Conservation (phyloP, 805 yeast species). For the Wickerhamomyces xylosicus region DNA sequence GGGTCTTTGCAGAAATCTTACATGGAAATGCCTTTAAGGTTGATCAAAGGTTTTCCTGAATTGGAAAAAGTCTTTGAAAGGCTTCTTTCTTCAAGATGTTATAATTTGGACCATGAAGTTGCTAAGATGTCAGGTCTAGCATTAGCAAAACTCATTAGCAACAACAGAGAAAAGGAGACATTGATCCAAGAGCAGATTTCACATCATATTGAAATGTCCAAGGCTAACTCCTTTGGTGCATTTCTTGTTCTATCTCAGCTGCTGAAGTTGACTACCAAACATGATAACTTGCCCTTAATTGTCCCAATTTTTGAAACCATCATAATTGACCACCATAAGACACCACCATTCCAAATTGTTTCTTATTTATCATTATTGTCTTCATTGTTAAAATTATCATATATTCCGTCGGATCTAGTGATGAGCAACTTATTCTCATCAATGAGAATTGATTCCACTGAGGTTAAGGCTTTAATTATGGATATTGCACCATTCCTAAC, state of each 20-base stretch:
- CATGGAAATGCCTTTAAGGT: constrained; percentile 22
- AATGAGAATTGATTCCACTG: constrained; percentile 10
- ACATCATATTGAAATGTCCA: constrained; percentile 4
- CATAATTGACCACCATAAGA: constrained; percentile 15
- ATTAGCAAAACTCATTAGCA: constrained; percentile 15
- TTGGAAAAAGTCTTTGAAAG: constrained; percentile 20
- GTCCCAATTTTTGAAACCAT: constrained; percentile 6
- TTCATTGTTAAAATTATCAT: constrained; percentile 2
- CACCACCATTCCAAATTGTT: constrained; percentile 12
- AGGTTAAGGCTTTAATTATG: constrained; percentile 4
- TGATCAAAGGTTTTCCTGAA: constrained; percentile 17
- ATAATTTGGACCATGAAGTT: constrained; percentile 29
- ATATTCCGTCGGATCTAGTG: constrained; percentile 1
- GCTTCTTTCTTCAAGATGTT: constrained; percentile 23
- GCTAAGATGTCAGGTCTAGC: constrained; percentile 32
- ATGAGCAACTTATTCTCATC: constrained; percentile 14
- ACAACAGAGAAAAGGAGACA: not conserved
- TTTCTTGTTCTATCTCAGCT: constrained; percentile 16
- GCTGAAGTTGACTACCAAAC: constrained; percentile 5
- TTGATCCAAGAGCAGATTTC: constrained; percentile 2
- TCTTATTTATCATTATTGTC: constrained; percentile 18
- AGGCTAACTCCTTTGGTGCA: constrained; percentile 6
- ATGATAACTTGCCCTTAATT: not conserved
- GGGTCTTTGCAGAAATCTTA: constrained; percentile 34
- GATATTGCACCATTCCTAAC: constrained; percentile 8